Evolutionary conservation across 768 basidiomycete genomes (phyloP).

Genomic region (Erythrobasidium yunnanense): DNA sequence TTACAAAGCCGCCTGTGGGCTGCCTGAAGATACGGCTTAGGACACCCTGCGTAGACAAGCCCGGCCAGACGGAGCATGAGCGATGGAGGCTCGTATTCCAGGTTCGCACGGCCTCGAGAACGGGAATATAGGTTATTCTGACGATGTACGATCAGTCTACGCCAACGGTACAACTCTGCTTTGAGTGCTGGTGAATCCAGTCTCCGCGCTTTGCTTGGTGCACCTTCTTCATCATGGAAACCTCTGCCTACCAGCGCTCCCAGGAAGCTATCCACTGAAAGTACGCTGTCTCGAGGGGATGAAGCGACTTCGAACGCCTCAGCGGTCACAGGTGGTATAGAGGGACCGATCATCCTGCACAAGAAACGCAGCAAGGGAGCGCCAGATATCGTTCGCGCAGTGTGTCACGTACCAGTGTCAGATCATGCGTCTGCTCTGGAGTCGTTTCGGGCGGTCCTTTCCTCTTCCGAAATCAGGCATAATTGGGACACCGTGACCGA

Average conservation of each 20-base stretch:
- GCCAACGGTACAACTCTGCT: slow-evolving; percentile 12
- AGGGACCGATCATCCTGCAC: slow-evolving; percentile 4
- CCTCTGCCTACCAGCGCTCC: not conserved
- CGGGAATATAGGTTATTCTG: not conserved
- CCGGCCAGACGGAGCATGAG: slow-evolving; percentile 1
- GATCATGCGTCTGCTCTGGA: not conserved
- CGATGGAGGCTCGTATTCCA: slow-evolving; percentile 20
- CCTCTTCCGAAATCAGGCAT: not conserved
- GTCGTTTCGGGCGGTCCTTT: slow-evolving; percentile 7
- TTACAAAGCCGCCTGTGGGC: too few relatives aligned
- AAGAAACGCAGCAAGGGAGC: not conserved
- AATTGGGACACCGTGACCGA: slow-evolving; percentile 2
- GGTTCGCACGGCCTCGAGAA: slow-evolving; percentile 1
- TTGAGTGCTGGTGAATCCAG: slow-evolving; percentile 13
- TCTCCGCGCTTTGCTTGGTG: slow-evolving; percentile 15
- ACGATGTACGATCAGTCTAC: not conserved
- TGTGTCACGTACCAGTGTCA: not conserved
- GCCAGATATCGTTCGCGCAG: slow-evolving; percentile 3
- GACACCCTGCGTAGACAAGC: too few relatives aligned
- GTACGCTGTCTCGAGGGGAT: not conserved
- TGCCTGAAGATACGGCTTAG: too few relatives aligned
- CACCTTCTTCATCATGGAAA: slow-evolving; percentile 18
- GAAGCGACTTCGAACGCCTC: not conserved
- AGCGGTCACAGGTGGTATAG: not conserved
- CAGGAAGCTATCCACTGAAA: not conserved